A percentile compares a stretch with the other conserved stretches of the same genome.
These are phyloP conservation scores for Coffea eugenioides DNA, from an alignment of 257 asterid species.

Conservation along the genomic window DNA sequence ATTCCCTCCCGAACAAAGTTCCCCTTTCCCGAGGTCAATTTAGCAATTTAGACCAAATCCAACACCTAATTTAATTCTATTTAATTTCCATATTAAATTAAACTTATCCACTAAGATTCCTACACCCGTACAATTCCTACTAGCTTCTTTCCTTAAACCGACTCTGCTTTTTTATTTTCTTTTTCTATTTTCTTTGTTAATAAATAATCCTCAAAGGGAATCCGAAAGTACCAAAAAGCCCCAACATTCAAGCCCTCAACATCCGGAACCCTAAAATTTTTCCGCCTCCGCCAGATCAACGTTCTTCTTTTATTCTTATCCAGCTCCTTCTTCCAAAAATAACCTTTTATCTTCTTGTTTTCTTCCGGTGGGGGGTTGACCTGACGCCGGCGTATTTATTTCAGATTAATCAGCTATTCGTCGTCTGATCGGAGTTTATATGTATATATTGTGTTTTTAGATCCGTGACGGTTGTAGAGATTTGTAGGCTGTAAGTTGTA, in stretches of 20 bases:
- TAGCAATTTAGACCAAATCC: neutral
- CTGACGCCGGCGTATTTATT: neutral
- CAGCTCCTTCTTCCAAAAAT: neutral
- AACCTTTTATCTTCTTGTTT: neutral
- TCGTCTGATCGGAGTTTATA: neutral
- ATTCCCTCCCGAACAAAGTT: neutral
- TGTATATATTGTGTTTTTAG: neutral
- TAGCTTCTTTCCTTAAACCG: neutral
- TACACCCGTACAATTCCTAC: too few relatives aligned
- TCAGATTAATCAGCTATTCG: neutral
- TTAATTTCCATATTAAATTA: neutral
- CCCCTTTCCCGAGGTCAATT: constrained; percentile 1
- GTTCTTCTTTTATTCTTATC: neutral
- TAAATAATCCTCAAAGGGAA: neutral
- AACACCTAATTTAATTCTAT: neutral
- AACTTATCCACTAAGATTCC: constrained; percentile 4
- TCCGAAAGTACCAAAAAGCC: constrained; percentile 29
- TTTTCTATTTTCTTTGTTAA: neutral
- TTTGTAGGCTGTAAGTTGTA: too few relatives aligned
- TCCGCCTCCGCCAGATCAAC: constrained; percentile 4
- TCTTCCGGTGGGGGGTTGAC: constrained; percentile 7
- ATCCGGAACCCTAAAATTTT: constrained; percentile 14
- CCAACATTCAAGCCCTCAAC: constrained; percentile 9
- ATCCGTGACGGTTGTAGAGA: neutral
- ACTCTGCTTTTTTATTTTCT: neutral